phyloP scores from a whole-genome alignment of 768 basidiomycete genomes.

The Heimioporus sp. region DNA sequence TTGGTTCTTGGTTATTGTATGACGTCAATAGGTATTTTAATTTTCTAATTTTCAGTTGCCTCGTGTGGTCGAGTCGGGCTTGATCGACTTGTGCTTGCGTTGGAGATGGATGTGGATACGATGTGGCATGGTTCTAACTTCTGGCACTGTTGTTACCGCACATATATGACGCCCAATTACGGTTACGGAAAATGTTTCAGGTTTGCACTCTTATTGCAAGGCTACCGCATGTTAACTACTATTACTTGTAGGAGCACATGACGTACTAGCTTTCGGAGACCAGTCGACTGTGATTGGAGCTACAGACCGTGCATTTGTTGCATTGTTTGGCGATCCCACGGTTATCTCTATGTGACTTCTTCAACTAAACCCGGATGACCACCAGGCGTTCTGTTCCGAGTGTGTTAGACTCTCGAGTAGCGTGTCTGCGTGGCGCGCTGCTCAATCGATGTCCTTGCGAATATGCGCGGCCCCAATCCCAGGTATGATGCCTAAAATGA shows the following conservation, averaged over 20 bases:
- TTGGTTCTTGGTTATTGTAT: too few relatives aligned
- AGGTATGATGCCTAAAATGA: conserved; percentile 20
- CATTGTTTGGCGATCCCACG: background rate
- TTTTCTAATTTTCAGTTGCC: too few relatives aligned
- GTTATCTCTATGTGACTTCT: conserved; percentile 8
- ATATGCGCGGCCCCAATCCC: conserved; percentile 17
- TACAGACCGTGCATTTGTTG: conserved; percentile 12
- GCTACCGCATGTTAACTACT: background rate
- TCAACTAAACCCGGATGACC: conserved; percentile 6
- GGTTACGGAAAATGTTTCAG: too few relatives aligned
- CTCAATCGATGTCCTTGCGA: conserved; percentile 2
- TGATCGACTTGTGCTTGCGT: too few relatives aligned
- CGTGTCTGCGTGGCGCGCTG: background rate
- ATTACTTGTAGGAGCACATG: conserved; percentile 1
- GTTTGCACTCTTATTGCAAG: conserved; percentile 2
- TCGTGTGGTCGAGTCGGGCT: too few relatives aligned
- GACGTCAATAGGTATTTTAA: too few relatives aligned
- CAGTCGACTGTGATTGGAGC: conserved; percentile 17
- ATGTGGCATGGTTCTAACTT: too few relatives aligned
- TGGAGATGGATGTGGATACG: too few relatives aligned
- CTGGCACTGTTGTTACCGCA: too few relatives aligned
- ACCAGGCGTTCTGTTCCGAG: conserved; percentile 1
- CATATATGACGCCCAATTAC: too few relatives aligned
- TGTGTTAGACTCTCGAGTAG: background rate
- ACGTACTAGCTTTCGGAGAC: background rate